Evolutionary conservation across 208 protist genomes (phyloP), one percentile per base, ranked within the genome.

Genomic region (Acanthamoeba culbertsoni): DNA sequence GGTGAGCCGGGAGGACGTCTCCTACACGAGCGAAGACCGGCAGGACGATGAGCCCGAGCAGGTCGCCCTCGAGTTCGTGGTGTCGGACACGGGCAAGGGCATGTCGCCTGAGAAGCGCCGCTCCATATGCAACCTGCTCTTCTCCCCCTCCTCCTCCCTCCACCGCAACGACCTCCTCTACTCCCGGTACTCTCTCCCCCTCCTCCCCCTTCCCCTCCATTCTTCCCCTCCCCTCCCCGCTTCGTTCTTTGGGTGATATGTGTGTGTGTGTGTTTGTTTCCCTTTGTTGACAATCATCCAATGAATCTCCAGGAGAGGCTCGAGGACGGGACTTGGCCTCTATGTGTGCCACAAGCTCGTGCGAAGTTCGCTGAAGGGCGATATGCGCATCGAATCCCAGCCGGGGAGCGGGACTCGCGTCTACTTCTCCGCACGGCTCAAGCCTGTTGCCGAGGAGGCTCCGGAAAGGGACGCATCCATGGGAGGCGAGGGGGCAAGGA

Each of bases 311-410:
- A 55, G 82, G 63, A 14, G 42, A 45, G 82, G 82, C 46, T 48
- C 48, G 20, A 35, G 82, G n/a, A 48, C 82, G 18, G 82, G 82
- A 6, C 37, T 90, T 12, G 82, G 82, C 51, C 82, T 90, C 8
- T 63, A 65, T 31, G 42, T 90, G 31, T 90, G 82, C 82, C n/a
- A 65, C n/a, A 90, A 65, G 53, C 7, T 90, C 35, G 82, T 90
- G 8, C 10, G 42, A 6, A 65, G 45, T 8, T 10, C 53, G 10
- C 82, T 90, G 28, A 7, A 63, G 6, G 82, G 82, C 53, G 23
- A 90, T 14, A 42, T 90, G 51, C 42, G 51, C 16, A 90, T 90
- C 82, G 48, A 63, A 10, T 63, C 45, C 51, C 33, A 90, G 53
- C 48, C 31, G 31, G 53, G 53, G 7, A 55, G 26, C n/a, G 82